Conservation (phyloP, 805 yeast genomes). For the Cyberlindnera xylosilytica region DNA sequence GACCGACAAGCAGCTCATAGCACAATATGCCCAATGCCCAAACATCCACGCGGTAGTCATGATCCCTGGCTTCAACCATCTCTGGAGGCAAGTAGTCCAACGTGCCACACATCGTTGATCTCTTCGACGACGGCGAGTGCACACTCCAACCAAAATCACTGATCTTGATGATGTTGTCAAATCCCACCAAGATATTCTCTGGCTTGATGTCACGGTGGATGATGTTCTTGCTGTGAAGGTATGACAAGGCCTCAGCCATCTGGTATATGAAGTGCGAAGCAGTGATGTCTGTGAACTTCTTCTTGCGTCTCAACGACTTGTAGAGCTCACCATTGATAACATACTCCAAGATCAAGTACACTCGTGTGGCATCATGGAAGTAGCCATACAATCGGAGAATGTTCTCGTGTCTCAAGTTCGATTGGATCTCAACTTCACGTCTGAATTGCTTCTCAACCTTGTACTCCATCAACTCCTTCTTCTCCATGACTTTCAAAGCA, state of each 20-base stretch:
- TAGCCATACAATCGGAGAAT: constrained; percentile 80
- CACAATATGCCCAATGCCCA: constrained; percentile 92
- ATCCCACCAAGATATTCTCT: constrained; percentile 79
- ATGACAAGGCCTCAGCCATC: constrained; percentile 73
- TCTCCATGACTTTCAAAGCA: constrained; percentile 90
- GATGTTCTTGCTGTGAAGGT: constrained; percentile 74
- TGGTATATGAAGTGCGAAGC: constrained; percentile 83
- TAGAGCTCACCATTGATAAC: constrained; percentile 86
- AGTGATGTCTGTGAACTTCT: constrained; percentile 65
- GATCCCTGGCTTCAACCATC: constrained; percentile 80
- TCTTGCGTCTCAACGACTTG: constrained; percentile 60
- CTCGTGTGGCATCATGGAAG: constrained; percentile 77
- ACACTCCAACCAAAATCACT: constrained; percentile 98
- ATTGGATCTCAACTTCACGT: constrained; percentile 89
- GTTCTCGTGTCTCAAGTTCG: constrained; percentile 72
- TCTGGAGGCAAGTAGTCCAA: constrained; percentile 94
- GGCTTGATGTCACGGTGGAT: constrained; percentile 95
- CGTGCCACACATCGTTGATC: constrained; percentile 92
- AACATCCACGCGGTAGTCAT: constrained; percentile 75
- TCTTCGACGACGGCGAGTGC: constrained; percentile 48
- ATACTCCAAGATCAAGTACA: constrained; percentile 81
- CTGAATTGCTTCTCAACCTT: constrained; percentile 83
- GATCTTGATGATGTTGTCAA: constrained; percentile 72
- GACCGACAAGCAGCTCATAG: constrained; percentile 83
- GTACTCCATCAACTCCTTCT: constrained; percentile 67